Conservation (phyloP, 1,139 yeast genomes). For the Candida mesenterica region DNA sequence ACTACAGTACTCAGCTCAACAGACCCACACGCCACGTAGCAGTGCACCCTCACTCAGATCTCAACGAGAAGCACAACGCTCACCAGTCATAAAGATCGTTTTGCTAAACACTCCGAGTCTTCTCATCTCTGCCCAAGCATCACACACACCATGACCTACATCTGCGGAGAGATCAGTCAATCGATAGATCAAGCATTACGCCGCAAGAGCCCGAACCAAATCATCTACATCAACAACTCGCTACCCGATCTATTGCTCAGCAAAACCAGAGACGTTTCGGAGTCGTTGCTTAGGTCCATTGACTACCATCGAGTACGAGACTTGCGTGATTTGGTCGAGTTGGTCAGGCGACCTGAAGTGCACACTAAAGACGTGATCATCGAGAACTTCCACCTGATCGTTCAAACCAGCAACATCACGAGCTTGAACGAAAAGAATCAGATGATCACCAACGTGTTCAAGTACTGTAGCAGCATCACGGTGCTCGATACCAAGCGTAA, state of each 20-base stretch:
- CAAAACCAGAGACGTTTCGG: not conserved
- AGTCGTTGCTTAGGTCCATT: conserved; percentile 3
- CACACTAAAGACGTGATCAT: conserved; percentile 1
- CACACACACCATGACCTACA: conserved; percentile 2
- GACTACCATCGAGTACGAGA: conserved; percentile 9
- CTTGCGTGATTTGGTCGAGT: conserved; percentile 4
- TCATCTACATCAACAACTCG: conserved; percentile 3
- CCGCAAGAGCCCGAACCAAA: not conserved
- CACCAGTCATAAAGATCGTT: too few relatives aligned
- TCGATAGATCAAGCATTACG: too few relatives aligned
- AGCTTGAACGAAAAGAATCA: conserved; percentile 7
- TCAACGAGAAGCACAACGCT: too few relatives aligned
- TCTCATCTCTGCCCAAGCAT: too few relatives aligned
- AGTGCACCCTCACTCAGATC: too few relatives aligned
- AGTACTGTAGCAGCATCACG: conserved; percentile 1
- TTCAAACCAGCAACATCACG: conserved; percentile 3
- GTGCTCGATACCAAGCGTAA: conserved; percentile 6
- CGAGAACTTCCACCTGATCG: conserved; percentile 6
- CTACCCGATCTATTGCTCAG: conserved; percentile 4
- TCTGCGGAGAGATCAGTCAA: conserved; percentile 1
- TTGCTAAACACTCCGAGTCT: too few relatives aligned
- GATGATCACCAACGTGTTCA: conserved; percentile 5
- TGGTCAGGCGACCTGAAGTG: not conserved
- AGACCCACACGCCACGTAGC: too few relatives aligned
- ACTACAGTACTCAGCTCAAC: too few relatives aligned